Conservation (phyloP, 1,139 yeast genomes). For the Hansenula sp. region DNA sequence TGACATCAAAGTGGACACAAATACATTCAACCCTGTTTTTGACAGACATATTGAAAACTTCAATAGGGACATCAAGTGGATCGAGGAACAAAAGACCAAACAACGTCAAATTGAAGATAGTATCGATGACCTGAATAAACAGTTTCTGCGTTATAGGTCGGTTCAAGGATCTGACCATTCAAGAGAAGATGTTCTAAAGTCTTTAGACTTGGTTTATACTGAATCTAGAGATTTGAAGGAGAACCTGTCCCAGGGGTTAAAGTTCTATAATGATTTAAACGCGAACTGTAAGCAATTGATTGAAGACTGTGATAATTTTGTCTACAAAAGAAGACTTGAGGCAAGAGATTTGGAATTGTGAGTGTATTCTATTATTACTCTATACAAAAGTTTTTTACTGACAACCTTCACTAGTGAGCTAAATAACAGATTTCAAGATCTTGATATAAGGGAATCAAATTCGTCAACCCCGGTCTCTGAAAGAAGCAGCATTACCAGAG, state of each 20-base stretch:
- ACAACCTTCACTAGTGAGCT: slow-evolving; percentile 9
- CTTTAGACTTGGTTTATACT: slow-evolving; percentile 49
- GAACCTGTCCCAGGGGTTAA: slow-evolving; percentile 65
- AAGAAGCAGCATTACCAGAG: background rate
- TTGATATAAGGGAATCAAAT: slow-evolving; percentile 6
- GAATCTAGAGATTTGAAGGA: slow-evolving; percentile 53
- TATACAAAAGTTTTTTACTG: slow-evolving; percentile 1
- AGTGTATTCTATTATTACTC: slow-evolving; percentile 2
- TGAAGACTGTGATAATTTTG: slow-evolving; percentile 49
- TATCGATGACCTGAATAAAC: slow-evolving; percentile 37
- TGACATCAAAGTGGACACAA: slow-evolving; percentile 21
- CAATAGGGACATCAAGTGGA: slow-evolving; percentile 26
- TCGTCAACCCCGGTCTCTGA: background rate
- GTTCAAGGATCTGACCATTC: slow-evolving; percentile 13
- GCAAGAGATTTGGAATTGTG: slow-evolving; percentile 46
- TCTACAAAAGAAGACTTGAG: slow-evolving; percentile 49
- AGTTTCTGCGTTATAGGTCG: slow-evolving; percentile 27
- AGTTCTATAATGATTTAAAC: slow-evolving; percentile 65
- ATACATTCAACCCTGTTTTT: slow-evolving; percentile 32
- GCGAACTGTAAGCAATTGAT: slow-evolving; percentile 45
- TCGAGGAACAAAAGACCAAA: slow-evolving; percentile 26
- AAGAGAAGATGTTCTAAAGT: slow-evolving; percentile 49
- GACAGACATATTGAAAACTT: slow-evolving; percentile 39
- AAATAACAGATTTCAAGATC: slow-evolving; percentile 14
- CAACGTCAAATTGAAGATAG: slow-evolving; percentile 43